Evolutionary conservation across 2,329 filamentous ascomycete species (phyloP).

Genomic region (Colletotrichum higginsianum): DNA sequence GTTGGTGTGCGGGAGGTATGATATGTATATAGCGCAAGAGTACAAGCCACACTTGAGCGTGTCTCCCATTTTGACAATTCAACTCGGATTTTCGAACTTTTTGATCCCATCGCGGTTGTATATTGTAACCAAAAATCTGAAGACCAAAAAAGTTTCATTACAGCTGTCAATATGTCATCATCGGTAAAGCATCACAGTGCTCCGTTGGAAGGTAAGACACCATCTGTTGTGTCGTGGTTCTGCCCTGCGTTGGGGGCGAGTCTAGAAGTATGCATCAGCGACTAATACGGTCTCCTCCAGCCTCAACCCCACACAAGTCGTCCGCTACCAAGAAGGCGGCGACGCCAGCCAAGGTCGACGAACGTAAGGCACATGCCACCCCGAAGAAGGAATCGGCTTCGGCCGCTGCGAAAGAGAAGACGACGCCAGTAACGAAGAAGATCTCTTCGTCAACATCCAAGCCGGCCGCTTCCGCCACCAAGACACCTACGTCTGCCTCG

Average conservation of each 20-base stretch:
- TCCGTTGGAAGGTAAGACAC: constrained; percentile 19
- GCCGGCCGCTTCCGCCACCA: background rate
- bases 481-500: background rate
- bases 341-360: background rate
- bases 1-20: background rate
- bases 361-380: constrained; percentile 12
- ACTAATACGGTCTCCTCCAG: constrained; percentile 11
- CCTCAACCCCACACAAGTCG: constrained; percentile 21
- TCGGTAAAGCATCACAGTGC: constrained; percentile 20
- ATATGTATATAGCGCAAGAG: constrained; percentile 21
- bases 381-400: constrained; percentile 10
- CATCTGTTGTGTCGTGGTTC: too few species aligned
- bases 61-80: rapidly evolving
- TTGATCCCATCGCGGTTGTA: background rate
- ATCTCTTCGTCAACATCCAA: constrained; percentile 5
- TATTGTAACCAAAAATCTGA: background rate
- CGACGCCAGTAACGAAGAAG: constrained; percentile 17
- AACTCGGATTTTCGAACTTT: background rate
- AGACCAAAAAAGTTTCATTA: background rate
- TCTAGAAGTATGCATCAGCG: too few species aligned
- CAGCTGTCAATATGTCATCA: constrained; percentile 20
- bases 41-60: constrained; percentile 2
- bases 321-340: constrained; percentile 12
- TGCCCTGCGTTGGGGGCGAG: too few species aligned
- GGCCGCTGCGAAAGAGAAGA: constrained; percentile 11